phyloP scores from a whole-genome alignment of 2,329 filamentous ascomycete genomes.

The Botrytis cinerea region DNA sequence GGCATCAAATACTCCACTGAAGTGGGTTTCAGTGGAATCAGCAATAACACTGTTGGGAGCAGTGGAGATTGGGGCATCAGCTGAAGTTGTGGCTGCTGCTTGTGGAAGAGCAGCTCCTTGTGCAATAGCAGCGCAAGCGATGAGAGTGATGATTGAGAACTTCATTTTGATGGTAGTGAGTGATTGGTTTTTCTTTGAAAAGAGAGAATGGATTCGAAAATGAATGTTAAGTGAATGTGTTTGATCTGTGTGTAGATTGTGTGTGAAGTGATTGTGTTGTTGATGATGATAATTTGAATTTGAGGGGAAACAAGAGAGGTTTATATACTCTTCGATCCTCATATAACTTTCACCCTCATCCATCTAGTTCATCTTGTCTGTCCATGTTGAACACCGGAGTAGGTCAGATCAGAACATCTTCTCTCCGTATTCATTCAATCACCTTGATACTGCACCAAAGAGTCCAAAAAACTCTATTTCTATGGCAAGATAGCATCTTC shows the following conservation, averaged over 20 bases:
- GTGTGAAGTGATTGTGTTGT: neutral
- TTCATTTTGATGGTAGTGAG: neutral
- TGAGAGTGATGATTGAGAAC: neutral
- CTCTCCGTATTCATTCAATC: neutral
- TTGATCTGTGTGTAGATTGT: neutral
- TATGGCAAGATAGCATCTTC: neutral
- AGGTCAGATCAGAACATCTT: neutral
- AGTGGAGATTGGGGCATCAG: neutral
- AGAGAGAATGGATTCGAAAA: neutral
- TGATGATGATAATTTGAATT: neutral
- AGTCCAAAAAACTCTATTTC: neutral
- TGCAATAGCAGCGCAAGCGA: neutral
- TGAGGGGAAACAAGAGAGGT: neutral
- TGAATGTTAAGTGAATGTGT: neutral
- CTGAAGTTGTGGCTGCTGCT: too few relatives aligned
- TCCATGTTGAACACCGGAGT: neutral
- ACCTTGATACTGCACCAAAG: neutral
- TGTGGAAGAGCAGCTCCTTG: neutral
- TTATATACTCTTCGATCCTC: constrained; percentile 2
- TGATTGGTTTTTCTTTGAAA: neutral
- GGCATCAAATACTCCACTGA: neutral
- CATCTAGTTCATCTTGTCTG: neutral
- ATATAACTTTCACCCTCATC: neutral
- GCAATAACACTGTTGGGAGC: neutral
- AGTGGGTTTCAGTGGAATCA: neutral